phyloP scores from a whole-genome alignment of 495 filamentous ascomycete genomes.

The Neurospora sp. region DNA sequence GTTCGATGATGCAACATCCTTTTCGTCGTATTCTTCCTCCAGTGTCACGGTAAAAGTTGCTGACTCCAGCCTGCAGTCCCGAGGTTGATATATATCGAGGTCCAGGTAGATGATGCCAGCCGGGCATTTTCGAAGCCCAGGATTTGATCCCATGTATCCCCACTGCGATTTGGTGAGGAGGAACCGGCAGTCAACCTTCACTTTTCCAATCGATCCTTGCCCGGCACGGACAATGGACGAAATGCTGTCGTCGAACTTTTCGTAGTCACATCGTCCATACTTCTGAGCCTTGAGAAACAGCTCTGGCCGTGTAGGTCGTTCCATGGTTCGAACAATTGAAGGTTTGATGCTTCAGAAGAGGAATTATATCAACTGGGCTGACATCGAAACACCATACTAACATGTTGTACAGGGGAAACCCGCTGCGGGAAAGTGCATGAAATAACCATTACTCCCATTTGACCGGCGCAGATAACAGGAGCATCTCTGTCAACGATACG shows the following conservation, averaged over 20 bases:
- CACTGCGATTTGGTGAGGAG: constrained; percentile 24
- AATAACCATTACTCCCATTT: not conserved
- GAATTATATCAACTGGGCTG: not conserved
- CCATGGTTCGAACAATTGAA: not conserved
- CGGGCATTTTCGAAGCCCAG: constrained; percentile 3
- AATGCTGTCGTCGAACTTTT: not conserved
- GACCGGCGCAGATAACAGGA: too few relatives aligned
- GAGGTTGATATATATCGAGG: constrained; percentile 19
- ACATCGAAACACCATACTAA: not conserved
- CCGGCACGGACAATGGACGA: not conserved
- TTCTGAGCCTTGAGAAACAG: not conserved
- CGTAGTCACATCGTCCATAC: not conserved
- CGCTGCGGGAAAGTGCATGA: not conserved
- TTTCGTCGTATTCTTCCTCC: constrained; percentile 9
- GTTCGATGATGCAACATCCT: not conserved
- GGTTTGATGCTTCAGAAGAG: not conserved
- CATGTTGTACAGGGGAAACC: not conserved
- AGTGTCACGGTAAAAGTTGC: constrained; percentile 22
- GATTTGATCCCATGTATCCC: constrained; percentile 17
- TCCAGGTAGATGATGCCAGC: constrained; percentile 27
- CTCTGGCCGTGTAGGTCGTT: not conserved
- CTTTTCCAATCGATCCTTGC: constrained; percentile 8
- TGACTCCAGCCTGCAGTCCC: constrained; percentile 19
- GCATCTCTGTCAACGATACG: not conserved
- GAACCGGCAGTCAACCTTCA: constrained; percentile 24